Percentiles rank a stretch among this genome's conserved stretches.
phyloP scores from a whole-genome alignment of 2,329 filamentous ascomycete genomes.

The Scedosporium boydii region DNA sequence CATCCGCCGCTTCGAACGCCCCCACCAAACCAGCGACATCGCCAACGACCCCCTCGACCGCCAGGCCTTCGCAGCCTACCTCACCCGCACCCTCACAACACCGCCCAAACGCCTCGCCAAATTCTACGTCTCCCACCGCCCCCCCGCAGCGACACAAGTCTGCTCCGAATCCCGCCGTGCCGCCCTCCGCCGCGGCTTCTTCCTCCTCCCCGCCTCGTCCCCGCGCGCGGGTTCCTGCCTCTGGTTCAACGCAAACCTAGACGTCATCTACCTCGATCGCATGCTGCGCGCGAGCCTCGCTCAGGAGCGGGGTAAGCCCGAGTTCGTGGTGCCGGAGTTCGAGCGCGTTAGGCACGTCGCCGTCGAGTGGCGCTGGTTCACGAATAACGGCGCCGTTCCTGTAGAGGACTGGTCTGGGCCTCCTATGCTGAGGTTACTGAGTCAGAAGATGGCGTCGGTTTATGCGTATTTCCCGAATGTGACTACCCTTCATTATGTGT shows the following conservation, averaged over 20 bases:
- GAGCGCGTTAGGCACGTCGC: conserved; percentile 18
- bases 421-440: conserved; percentile 14
- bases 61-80: neutral
- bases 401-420: conserved; percentile 9
- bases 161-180: conserved; percentile 18
- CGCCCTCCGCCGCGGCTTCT: conserved; percentile 17
- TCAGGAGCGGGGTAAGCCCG: conserved; percentile 3
- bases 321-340: conserved; percentile 11
- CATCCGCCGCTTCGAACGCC: conserved; percentile 11
- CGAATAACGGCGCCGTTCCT: conserved; percentile 14
- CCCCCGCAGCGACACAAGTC: conserved; percentile 12
- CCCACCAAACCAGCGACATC: neutral
- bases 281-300: conserved; percentile 11
- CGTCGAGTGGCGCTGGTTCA: conserved; percentile 20
- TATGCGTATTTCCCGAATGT: conserved; percentile 16
- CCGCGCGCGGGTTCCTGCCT: conserved; percentile 4
- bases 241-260: conserved; percentile 17
- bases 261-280: conserved; percentile 21
- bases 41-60: neutral
- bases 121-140: conserved; percentile 15
- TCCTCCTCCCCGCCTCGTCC: conserved; percentile 10
- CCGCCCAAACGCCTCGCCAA: neutral
- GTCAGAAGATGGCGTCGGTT: conserved; percentile 11
- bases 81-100: neutral
- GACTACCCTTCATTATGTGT: conserved; percentile 16